Evolutionary conservation across 306 rosid species (phyloP), one percentile per base, ranked within the genome.

Genomic region (Cucumis hystrix): DNA sequence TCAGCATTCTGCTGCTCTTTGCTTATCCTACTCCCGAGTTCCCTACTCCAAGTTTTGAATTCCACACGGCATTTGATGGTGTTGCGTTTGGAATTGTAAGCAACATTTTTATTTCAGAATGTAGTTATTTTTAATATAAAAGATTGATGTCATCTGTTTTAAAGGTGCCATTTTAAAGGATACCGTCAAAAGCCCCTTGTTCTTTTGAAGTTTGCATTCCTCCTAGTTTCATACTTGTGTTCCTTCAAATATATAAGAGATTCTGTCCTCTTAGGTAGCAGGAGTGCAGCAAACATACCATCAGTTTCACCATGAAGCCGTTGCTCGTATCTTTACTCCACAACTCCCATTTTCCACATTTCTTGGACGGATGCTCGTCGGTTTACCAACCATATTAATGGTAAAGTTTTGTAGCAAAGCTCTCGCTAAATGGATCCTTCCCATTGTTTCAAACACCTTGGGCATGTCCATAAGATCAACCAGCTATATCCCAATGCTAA

Each of bases 61-160:
- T 73, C 87, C 99, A 96, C 87, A 84, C 99, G 8, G 97, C 98
- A 61, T 96, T 96, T 83, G 70, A 84, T 75, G 99, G 99, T 18
- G 99, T 92, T 81, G 97, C 98, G 7, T 81, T 92, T 79, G 99
- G 99, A 84, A 96, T 96, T 76, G 99, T 96, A 91, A 91, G 99
- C 77, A 67, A 75, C 78, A 16, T 81, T 80, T 69, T 30, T 56
- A 64, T 74, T 83, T 47, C 77, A 5, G 28, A 25, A 11, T 49
- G 20, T 40, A 47, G 10, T 67, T 10, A 39, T 40, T 67, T 47
- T 40, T 18, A 6, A 67, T n/a, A 40, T 2, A 64, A 64, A 8
- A 16, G 23, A 39, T 66, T 54, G 54, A n/a, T 18, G 55, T 20
- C n/a, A 18, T 68, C 21, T 20, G 39, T 47, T 70, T 23, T 12